Conservation (phyloP, 2,329 filamentous ascomycete species). For the Chaetothyriales sp. region DNA sequence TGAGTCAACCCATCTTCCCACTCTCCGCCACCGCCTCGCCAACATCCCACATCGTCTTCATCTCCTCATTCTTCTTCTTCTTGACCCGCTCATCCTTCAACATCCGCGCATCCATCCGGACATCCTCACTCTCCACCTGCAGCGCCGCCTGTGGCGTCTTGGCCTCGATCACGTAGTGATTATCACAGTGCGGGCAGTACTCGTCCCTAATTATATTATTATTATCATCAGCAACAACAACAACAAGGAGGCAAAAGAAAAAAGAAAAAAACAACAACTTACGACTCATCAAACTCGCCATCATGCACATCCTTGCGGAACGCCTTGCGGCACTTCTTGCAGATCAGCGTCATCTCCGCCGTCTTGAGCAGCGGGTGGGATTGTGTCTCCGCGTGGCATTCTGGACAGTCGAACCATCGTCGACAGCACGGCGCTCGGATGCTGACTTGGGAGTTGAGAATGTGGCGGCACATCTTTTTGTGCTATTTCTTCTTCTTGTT, state of each 20-base stretch:
- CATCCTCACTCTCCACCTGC: conserved; percentile 82
- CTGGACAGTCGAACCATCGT: conserved; percentile 98
- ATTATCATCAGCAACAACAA: too few relatives aligned
- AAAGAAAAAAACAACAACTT: too few relatives aligned
- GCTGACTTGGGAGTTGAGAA: conserved; percentile 93
- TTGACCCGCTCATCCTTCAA: conserved; percentile 69
- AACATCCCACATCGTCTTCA: conserved; percentile 53
- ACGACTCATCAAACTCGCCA: conserved; percentile 61
- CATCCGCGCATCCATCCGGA: conserved; percentile 71
- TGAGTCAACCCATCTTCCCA: conserved; percentile 42
- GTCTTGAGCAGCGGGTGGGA: conserved; percentile 59
- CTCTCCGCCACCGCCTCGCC: conserved; percentile 54
- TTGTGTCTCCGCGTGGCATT: conserved; percentile 78
- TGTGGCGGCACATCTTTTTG: conserved; percentile 35
- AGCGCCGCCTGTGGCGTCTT: conserved; percentile 66
- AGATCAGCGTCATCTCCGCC: conserved; percentile 84
- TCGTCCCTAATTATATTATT: conserved; percentile 50
- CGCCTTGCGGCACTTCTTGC: conserved; percentile 97
- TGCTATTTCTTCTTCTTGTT: conserved; percentile 45
- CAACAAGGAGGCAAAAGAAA: too few relatives aligned
- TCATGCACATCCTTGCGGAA: conserved; percentile 87
- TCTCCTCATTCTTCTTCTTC: conserved; percentile 41
- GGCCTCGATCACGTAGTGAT: conserved; percentile 91
- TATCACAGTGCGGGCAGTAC: conserved; percentile 97
- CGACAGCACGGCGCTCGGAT: conserved; percentile 91